Percentiles rank a stretch among this genome's conserved stretches.
Conservation (phyloP, 108 stramenopile genomes). For the Nitzschia sp. region DNA sequence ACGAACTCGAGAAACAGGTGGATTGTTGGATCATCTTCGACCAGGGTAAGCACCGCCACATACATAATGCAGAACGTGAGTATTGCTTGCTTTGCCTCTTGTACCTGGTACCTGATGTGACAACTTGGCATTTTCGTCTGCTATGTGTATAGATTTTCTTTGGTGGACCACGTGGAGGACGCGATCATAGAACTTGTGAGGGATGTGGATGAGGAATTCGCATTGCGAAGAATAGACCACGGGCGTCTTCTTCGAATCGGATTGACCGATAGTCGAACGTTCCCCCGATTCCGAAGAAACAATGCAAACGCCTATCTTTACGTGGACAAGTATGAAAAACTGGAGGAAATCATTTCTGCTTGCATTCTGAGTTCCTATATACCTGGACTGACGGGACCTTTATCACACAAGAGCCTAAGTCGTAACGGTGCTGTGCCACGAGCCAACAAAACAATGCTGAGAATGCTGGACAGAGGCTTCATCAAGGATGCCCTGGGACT, state of each 20-base stretch:
- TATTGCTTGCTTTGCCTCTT: background rate
- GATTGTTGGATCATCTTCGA: slow-evolving; percentile 44
- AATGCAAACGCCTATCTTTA: slow-evolving; percentile 56
- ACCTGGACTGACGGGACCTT: slow-evolving; percentile 61
- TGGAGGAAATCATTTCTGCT: slow-evolving; percentile 56
- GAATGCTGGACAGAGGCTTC: slow-evolving; percentile 44
- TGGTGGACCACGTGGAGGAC: slow-evolving; percentile 61
- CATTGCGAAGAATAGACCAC: slow-evolving; percentile 34
- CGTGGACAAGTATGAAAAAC: slow-evolving; percentile 53
- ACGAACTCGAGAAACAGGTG: slow-evolving; percentile 36
- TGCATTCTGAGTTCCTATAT: slow-evolving; percentile 64
- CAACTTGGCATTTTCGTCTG: background rate
- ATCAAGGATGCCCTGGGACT: slow-evolving; percentile 44
- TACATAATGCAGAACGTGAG: background rate
- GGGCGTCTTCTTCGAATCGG: slow-evolving; percentile 48
- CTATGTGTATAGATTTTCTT: slow-evolving; percentile 37
- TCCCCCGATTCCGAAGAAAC: slow-evolving; percentile 28
- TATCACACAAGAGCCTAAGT: slow-evolving; percentile 28
- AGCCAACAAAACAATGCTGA: slow-evolving; percentile 34
- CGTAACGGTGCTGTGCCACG: slow-evolving; percentile 8
- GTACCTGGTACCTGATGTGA: background rate
- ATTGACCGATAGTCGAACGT: slow-evolving; percentile 55
- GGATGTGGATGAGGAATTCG: slow-evolving; percentile 43
- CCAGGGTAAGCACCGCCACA: slow-evolving; percentile 40
- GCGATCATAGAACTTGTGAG: slow-evolving; percentile 31